Base-by-base conservation (phyloP, 441 rosid species). In the Eruca vesicaria region DNA sequence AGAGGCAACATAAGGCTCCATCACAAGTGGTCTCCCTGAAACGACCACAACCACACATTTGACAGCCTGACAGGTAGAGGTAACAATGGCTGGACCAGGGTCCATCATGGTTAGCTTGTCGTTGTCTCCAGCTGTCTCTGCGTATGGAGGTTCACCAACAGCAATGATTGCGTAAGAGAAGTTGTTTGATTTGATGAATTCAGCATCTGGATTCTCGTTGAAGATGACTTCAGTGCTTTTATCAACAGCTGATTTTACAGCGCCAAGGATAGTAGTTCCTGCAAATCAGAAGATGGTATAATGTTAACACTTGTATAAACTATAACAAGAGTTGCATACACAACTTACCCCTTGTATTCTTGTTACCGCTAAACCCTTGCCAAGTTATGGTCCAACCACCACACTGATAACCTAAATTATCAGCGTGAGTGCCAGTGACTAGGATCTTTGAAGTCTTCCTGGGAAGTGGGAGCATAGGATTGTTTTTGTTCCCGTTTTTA, bases 351-450 rank as follows among this genome's bases (percentile, higher is more conserved):
- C 89, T 81, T 9, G 93, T 89, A 33, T 57, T 32, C 63, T 82
- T 85, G 80, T 86, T 86, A 69, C 89, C 93, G 29, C 65, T 74
- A 74, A 78, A 82, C 63, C 90, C 93, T 85, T 84, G 93, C 93
- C 93, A 88, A 19, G 55, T 76, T 36, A 89, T 87, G 29, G 93
- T 87, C 93, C 93, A 89, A 20, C 93, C 93, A 79, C 93, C 93
- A 75, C 89, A 89, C 32, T 89, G 93, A 82, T 84, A 89, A 57
- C 93, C 93, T 78, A 89, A 82, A 78, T 89, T 83, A 80, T 89
- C 89, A 79, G 93, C 93, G 53, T 87, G 93, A 57, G 83, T 86
- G 16, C 93, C 93, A 43, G 89, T 82, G 19, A 89, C 87, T 33
- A 89, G 76, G 73, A 89, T 83, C 82, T 85, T 87, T 32, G 82